Percentiles rank a stretch among this genome's conserved stretches.
Conservation (phyloP, 768 basidiomycete species). For the Agrocybe pediades region DNA sequence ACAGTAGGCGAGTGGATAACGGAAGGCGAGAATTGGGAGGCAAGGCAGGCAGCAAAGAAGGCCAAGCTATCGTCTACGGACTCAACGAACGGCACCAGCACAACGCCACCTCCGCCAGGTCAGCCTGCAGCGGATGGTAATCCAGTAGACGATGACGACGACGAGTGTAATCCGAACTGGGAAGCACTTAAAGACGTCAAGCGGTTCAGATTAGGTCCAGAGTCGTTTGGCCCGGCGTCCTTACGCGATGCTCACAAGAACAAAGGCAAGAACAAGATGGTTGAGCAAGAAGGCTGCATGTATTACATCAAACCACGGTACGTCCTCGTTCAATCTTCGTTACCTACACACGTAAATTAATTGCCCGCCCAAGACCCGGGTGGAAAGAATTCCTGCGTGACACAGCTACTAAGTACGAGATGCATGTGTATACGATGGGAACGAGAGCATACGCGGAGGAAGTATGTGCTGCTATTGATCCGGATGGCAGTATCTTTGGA, state of each 20-base stretch:
- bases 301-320: constrained; percentile 99
- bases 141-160: constrained; percentile 49
- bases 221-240: constrained; percentile 54
- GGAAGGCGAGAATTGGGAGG: constrained; percentile 83
- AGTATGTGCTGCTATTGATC: constrained; percentile 94
- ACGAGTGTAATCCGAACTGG: constrained; percentile 90
- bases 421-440: constrained; percentile 99
- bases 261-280: constrained; percentile 63
- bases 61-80: constrained; percentile 11
- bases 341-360: constrained; percentile 2
- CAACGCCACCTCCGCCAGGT: background rate
- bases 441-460: constrained; percentile 95
- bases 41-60: constrained; percentile 45
- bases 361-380: constrained; percentile 60
- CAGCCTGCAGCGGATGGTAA: constrained; percentile 24
- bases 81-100: constrained; percentile 22
- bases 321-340: constrained; percentile 23
- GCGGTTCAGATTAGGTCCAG: constrained; percentile 86
- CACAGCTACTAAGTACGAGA: constrained; percentile 83
- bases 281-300: constrained; percentile 84
- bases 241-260: constrained; percentile 36
- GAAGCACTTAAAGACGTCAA: constrained; percentile 88
- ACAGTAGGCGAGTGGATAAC: constrained; percentile 97
- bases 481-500: constrained; percentile 81
- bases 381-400: constrained; percentile 74